Conservation (phyloP, 768 basidiomycete genomes). For the Mycena galopus region DNA sequence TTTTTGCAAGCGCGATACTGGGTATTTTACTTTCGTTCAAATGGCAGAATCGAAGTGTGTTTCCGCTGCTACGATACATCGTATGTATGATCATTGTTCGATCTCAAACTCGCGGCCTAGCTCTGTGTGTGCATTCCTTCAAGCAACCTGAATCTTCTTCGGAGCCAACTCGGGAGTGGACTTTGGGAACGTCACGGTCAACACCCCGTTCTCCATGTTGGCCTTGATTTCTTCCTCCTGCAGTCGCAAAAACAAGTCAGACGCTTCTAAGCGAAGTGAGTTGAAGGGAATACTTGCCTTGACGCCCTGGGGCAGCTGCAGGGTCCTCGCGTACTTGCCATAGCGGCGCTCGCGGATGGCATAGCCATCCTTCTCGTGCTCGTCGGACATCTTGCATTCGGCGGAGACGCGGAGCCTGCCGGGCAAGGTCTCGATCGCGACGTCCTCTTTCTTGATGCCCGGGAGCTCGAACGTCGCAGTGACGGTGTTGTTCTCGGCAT, state of each 20-base stretch:
- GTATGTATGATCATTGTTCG: not conserved
- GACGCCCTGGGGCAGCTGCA: slow-evolving; percentile 66
- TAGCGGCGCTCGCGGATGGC: slow-evolving; percentile 63
- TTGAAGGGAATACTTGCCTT: slow-evolving; percentile 55
- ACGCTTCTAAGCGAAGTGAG: slow-evolving; percentile 34
- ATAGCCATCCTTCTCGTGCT: slow-evolving; percentile 53
- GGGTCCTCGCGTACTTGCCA: slow-evolving; percentile 59
- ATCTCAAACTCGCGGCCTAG: not conserved
- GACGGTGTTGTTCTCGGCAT: slow-evolving; percentile 59
- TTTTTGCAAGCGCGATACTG: too few relatives aligned
- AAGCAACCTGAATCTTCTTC: slow-evolving; percentile 50
- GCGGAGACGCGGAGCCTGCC: slow-evolving; percentile 66
- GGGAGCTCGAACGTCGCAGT: slow-evolving; percentile 72
- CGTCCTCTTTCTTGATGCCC: slow-evolving; percentile 63
- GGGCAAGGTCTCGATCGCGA: slow-evolving; percentile 65
- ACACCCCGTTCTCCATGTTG: slow-evolving; percentile 63
- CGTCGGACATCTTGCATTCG: slow-evolving; percentile 51
- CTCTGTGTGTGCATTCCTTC: slow-evolving; percentile 19
- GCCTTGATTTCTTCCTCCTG: slow-evolving; percentile 52
- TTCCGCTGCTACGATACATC: not conserved
- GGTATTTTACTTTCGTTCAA: too few relatives aligned
- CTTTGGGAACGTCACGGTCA: slow-evolving; percentile 69
- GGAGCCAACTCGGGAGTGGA: slow-evolving; percentile 47
- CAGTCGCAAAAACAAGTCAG: slow-evolving; percentile 39
- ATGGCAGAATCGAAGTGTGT: too few relatives aligned